Conservation (phyloP, 2,329 filamentous ascomycete genomes). For the Neonectria sp. region DNA sequence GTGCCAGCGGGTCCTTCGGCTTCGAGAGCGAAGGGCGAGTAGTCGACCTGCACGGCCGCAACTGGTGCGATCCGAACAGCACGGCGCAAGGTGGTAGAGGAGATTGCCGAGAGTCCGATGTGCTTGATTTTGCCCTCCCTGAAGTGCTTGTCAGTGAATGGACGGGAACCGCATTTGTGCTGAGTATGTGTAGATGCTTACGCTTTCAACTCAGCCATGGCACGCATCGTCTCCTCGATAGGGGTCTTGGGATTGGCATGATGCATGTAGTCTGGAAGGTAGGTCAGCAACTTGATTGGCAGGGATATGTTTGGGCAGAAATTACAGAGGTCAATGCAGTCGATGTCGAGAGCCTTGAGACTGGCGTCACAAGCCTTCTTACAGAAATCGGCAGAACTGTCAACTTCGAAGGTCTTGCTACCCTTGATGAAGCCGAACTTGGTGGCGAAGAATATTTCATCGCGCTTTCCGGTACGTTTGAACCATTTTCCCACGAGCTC, state of each 20-base stretch:
- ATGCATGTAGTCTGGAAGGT: slow-evolving; percentile 58
- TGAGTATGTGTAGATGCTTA: slow-evolving; percentile 3
- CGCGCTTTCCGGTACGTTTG: slow-evolving; percentile 58
- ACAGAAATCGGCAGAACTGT: slow-evolving; percentile 23
- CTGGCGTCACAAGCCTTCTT: slow-evolving; percentile 46
- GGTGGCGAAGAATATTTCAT: slow-evolving; percentile 62
- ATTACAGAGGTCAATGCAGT: slow-evolving; percentile 64
- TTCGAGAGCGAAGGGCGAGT: slow-evolving; percentile 67
- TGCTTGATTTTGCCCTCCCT: slow-evolving; percentile 68
- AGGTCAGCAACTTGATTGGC: not conserved
- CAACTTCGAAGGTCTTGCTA: not conserved
- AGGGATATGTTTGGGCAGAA: fast-evolving
- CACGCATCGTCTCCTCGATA: slow-evolving; percentile 63
- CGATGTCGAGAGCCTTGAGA: slow-evolving; percentile 56
- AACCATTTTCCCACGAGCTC: slow-evolving; percentile 64
- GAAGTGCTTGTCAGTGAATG: not conserved
- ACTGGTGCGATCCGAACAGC: slow-evolving; percentile 65
- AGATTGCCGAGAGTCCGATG: slow-evolving; percentile 66
- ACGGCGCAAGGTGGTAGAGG: slow-evolving; percentile 63
- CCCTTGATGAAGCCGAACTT: slow-evolving; percentile 46
- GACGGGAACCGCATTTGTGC: not conserved
- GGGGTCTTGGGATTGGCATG: slow-evolving; percentile 60
- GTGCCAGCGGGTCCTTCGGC: slow-evolving; percentile 66
- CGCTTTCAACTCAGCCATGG: slow-evolving; percentile 60
- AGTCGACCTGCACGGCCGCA: slow-evolving; percentile 68